A percentile compares a stretch with the other conserved stretches of the same genome.
Conservation (phyloP, 2,329 filamentous ascomycete genomes). For the Talaromyces piceae region DNA sequence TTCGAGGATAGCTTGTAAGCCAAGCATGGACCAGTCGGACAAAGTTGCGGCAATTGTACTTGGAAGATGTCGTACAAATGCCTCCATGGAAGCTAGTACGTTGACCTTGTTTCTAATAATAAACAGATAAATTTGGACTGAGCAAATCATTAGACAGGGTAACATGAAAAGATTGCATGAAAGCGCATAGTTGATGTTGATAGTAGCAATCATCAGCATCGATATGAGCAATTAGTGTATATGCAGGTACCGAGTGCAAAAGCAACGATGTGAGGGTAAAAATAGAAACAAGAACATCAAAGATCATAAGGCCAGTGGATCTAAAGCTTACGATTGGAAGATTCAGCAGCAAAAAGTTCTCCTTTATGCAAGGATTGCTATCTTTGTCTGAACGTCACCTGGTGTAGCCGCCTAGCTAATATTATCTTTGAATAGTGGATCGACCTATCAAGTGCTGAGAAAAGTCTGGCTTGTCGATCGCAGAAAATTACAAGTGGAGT, state of each 20-base stretch:
- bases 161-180: background rate
- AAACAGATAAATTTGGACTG: background rate
- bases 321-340: background rate
- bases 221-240: slow-evolving; percentile 2
- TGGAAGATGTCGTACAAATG: background rate
- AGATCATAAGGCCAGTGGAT: background rate
- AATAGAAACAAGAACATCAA: background rate
- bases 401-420: background rate
- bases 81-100: background rate
- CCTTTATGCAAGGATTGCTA: background rate
- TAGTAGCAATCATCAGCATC: background rate
- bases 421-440: background rate
- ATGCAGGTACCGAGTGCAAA: slow-evolving; percentile 7
- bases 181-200: background rate
- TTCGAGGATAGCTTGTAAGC: background rate
- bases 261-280: slow-evolving; percentile 2
- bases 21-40: background rate
- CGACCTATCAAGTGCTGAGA: background rate
- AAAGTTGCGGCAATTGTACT: too few relatives aligned
- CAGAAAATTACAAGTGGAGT: background rate
- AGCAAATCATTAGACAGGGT: slow-evolving; percentile 4
- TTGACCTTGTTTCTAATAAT: slow-evolving; percentile 5
- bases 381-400: background rate
- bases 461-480: background rate
- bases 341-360: background rate